Evolutionary conservation across 305 asterid species (phyloP).

Genomic region (Solanum hybrid): DNA sequence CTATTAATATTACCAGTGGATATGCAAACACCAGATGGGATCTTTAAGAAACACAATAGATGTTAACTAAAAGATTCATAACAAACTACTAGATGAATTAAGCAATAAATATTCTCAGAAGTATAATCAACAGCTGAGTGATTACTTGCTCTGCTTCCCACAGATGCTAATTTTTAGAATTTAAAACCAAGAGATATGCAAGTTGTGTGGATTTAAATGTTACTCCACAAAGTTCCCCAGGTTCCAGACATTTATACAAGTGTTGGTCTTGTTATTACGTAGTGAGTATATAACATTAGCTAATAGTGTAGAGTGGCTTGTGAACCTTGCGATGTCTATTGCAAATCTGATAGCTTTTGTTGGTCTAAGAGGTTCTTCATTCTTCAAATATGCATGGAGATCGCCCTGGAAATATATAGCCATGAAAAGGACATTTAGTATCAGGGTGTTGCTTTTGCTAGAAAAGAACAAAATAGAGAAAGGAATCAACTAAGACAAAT

Average conservation of each 20-base stretch:
- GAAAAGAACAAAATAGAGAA: not conserved
- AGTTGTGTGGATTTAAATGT: not conserved
- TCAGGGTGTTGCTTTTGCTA: not conserved
- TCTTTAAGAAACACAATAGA: not conserved
- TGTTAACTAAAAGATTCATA: not conserved
- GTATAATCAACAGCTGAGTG: not conserved
- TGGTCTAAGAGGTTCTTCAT: conserved; percentile 70
- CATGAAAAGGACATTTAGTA: not conserved
- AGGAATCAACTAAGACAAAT: not conserved
- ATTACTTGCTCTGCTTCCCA: not conserved
- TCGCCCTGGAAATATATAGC: conserved; percentile 48
- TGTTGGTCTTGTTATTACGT: not conserved
- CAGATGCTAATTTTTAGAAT: not conserved
- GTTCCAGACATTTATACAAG: not conserved
- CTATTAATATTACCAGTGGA: not conserved
- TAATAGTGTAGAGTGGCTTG: not conserved
- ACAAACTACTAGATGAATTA: not conserved
- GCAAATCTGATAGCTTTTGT: conserved; percentile 81
- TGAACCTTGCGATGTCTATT: conserved; percentile 89
- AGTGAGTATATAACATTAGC: not conserved
- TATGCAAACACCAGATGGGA: not conserved
- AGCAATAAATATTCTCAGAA: not conserved
- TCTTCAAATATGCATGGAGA: conserved; percentile 56
- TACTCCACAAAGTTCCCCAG: not conserved
- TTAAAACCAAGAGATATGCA: not conserved